These are phyloP conservation scores for Platismatia glauca DNA, from an alignment of 495 filamentous ascomycete species.

Conservation along the genomic window DNA sequence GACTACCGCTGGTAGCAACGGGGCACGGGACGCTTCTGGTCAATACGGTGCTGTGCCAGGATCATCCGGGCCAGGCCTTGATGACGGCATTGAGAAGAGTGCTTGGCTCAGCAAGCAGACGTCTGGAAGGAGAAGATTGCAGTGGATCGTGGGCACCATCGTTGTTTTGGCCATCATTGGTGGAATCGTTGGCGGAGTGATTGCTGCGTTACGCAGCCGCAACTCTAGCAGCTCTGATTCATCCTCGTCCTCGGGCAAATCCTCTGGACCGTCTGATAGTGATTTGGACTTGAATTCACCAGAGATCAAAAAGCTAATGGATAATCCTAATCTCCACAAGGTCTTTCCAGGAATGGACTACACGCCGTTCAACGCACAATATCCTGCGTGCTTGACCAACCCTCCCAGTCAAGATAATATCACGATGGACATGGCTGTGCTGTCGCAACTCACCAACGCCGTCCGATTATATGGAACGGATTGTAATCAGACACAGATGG, in stretches of 20 bases:
- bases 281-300: constrained; percentile 64
- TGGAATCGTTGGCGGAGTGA: constrained; percentile 67
- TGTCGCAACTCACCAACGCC: constrained; percentile 83
- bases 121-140: constrained; percentile 56
- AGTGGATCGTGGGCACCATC: constrained; percentile 58
- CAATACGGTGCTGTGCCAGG: constrained; percentile 49
- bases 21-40: constrained; percentile 29
- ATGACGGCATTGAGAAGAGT: constrained; percentile 39
- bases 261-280: constrained; percentile 41
- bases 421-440: constrained; percentile 81
- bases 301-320: constrained; percentile 75
- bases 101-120: constrained; percentile 51
- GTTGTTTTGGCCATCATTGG: constrained; percentile 54
- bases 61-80: constrained; percentile 22
- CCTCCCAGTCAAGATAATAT: constrained; percentile 89
- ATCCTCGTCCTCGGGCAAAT: constrained; percentile 22
- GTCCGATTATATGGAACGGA: constrained; percentile 92
- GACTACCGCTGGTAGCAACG: constrained; percentile 22
- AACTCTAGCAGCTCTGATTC: constrained; percentile 15
- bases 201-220: constrained; percentile 50
- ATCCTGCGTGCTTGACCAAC: constrained; percentile 70
- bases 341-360: constrained; percentile 98
- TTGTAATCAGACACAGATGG: constrained; percentile 96
- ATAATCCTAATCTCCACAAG: constrained; percentile 72
- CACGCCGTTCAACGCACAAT: constrained; percentile 83